Evolutionary conservation across 164 flowering plant species (phyloP), one percentile per base, ranked within the genome.

Genomic region (Chimonanthus salicifolius): DNA sequence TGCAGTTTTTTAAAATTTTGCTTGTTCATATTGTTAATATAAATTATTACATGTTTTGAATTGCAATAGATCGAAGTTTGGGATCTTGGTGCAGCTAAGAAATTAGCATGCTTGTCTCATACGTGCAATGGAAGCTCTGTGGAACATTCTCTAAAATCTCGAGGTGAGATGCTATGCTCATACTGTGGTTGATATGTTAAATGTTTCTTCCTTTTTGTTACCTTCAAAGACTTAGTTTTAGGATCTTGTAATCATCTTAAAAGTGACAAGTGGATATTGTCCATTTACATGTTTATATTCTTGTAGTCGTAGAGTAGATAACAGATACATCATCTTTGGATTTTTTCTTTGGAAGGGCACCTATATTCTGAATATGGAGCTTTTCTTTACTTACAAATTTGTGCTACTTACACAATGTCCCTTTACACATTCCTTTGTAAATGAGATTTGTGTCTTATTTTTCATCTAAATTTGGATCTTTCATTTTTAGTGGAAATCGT

Each of bases 41-140:
- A 47, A 47, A 48, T 8, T 15, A 54, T 44, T 65, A 44, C 20
- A 9, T 69, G 67, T 66, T 21, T 75, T 82, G 67, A 51, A 75
- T 50, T 74, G 71, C 58, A 64, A 83, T 58, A 91, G 98, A 88
- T 94, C 78, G 96, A 95, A 81, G 86, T 95, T 79, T 93, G 97
- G 98, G 97, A 95, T 85, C 87, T 93, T 58, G 80, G 84, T 68
- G 77, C 83, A 79, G 92, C 86, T 54, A 84, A 86, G 82, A 89
- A 81, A 80, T 58, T 85, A 62, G 76, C 77, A 74, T 71, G 78
- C 58, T 74, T 95, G 74, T 84, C 89, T 80, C 81, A 79, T 66
- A 76, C 18, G 60, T 47, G 73, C 51, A 44, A 68, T 77, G 82
- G 70, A 74, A 84, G 68, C 72, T 83, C 82, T 3, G 15, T 49